phyloP scores from a whole-genome alignment of 2,329 filamentous ascomycete species.

The Beauveria brongniartii region DNA sequence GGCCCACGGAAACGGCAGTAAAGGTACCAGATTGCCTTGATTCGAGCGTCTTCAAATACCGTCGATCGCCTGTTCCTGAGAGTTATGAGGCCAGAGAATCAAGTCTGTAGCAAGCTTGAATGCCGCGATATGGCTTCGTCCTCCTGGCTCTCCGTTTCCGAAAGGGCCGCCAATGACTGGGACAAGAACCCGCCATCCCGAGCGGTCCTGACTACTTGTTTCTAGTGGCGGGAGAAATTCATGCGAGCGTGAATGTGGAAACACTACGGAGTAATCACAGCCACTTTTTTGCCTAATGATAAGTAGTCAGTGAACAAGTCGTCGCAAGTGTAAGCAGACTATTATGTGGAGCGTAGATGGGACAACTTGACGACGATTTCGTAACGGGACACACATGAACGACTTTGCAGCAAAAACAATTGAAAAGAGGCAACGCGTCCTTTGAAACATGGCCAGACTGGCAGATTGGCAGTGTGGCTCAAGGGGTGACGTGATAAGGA shows the following conservation, averaged over 20 bases:
- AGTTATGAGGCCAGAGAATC: too few relatives aligned
- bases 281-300: neutral
- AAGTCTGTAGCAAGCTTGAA: too few relatives aligned
- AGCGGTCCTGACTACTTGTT: neutral
- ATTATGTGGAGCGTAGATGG: neutral
- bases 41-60: too few relatives aligned
- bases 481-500: neutral
- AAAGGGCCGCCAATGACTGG: neutral
- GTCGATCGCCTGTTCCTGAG: too few relatives aligned
- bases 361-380: neutral
- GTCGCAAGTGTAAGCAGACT: neutral
- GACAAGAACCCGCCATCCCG: neutral
- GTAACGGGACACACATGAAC: neutral
- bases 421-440: neutral
- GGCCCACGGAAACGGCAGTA: too few relatives aligned
- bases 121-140: too few relatives aligned
- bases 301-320: neutral
- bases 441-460: neutral
- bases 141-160: too few relatives aligned
- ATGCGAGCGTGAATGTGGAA: neutral
- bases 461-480: neutral
- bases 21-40: too few relatives aligned
- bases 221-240: neutral
- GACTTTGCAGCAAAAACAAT: neutral
- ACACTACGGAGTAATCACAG: neutral